Conservation (phyloP, 2,329 filamentous ascomycete species). For the Raffaelea ambrosiae region DNA sequence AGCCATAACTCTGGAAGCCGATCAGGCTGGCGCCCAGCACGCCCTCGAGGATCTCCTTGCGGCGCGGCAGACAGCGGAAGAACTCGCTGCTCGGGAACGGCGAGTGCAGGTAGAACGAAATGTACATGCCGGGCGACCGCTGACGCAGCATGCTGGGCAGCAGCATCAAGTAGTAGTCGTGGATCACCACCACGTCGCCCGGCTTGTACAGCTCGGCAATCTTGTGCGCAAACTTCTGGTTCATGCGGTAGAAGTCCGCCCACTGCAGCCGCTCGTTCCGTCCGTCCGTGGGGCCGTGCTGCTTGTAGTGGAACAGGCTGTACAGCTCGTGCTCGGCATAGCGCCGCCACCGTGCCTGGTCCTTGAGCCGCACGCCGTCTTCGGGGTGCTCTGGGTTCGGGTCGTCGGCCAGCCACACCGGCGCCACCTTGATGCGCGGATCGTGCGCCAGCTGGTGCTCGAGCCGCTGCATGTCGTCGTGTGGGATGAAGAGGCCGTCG, state of each 20-base stretch:
- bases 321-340: conserved; percentile 91
- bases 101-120: conserved; percentile 88
- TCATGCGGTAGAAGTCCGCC: conserved; percentile 90
- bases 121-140: conserved; percentile 79
- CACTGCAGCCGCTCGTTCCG: conserved; percentile 74
- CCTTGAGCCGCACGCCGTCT: conserved; percentile 65
- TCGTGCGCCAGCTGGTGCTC: conserved; percentile 67
- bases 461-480: conserved; percentile 61
- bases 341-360: conserved; percentile 78
- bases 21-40: conserved; percentile 87
- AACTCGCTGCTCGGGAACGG: conserved; percentile 97
- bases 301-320: conserved; percentile 92
- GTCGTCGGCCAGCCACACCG: conserved; percentile 83
- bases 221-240: conserved; percentile 81
- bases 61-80: conserved; percentile 74
- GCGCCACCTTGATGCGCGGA: conserved; percentile 69
- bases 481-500: conserved; percentile 63
- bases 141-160: conserved; percentile 84
- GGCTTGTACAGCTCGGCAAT: conserved; percentile 86
- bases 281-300: conserved; percentile 82
- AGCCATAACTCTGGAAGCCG: conserved; percentile 92
- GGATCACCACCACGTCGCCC: conserved; percentile 84
- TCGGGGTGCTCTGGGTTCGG: conserved; percentile 45
- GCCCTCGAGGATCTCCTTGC: conserved; percentile 85
- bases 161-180: conserved; percentile 90